These are phyloP conservation scores for Nasturtium officinale DNA, from an alignment of 345 rosid genomes.

Conservation along the genomic window DNA sequence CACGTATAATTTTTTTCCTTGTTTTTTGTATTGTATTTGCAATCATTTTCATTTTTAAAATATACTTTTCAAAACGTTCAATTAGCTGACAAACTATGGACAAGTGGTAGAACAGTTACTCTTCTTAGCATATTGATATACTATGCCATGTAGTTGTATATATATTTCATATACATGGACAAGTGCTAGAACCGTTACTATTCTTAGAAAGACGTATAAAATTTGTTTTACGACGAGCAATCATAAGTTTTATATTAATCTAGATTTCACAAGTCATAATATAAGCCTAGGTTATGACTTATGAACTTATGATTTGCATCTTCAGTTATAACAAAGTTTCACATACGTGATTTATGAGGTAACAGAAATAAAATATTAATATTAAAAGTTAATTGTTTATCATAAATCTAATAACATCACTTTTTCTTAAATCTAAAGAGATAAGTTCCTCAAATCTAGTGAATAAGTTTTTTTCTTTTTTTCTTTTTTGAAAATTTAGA, in stretches of 20 bases:
- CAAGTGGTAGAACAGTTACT: not conserved
- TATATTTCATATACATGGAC: too few relatives aligned
- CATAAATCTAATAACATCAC: not conserved
- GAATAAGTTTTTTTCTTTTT: too few relatives aligned
- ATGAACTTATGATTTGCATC: not conserved
- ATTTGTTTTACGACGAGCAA: too few relatives aligned
- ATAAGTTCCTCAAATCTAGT: too few relatives aligned
- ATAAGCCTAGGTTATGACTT: not conserved
- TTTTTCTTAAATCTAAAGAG: not conserved
- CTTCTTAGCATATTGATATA: too few relatives aligned
- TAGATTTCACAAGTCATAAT: too few relatives aligned
- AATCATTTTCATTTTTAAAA: not conserved
- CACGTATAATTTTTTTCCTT: not conserved
- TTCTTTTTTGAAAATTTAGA: too few relatives aligned
- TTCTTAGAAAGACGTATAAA: too few relatives aligned
- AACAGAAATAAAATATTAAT: not conserved
- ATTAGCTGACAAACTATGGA: not conserved
- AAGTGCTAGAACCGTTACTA: too few relatives aligned
- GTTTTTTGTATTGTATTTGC: not conserved
- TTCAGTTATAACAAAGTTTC: not conserved
- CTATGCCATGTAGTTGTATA: too few relatives aligned
- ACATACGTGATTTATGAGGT: not conserved
- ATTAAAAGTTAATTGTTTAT: too few relatives aligned
- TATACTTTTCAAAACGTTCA: not conserved
- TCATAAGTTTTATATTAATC: too few relatives aligned